phyloP scores from a whole-genome alignment of 768 basidiomycete genomes.

The Termitomyces bulborhizus region DNA sequence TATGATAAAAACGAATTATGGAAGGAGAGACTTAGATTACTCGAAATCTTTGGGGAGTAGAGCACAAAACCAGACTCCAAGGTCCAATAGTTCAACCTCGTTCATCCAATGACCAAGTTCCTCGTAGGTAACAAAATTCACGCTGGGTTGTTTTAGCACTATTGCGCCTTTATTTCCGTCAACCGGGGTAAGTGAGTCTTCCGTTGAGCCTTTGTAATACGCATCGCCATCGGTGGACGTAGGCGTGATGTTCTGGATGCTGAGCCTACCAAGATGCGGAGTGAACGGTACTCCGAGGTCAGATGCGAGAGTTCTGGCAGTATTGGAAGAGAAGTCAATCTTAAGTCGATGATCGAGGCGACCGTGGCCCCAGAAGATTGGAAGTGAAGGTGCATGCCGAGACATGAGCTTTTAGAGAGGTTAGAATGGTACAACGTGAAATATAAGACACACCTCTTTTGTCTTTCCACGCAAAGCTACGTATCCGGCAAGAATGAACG shows the following conservation, averaged over 20 bases:
- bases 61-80: constrained; percentile 19
- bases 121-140: background rate
- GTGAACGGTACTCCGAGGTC: constrained; percentile 37
- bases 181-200: no score
- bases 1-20: background rate
- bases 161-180: no score
- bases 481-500: constrained; percentile 58
- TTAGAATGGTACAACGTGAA: background rate
- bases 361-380: constrained; percentile 78
- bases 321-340: constrained; percentile 38
- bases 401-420: background rate
- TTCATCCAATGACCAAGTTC: no score
- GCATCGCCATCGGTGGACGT: no score
- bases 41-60: background rate
- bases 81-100: constrained; percentile 18
- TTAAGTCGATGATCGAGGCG: constrained; percentile 53
- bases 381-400: constrained; percentile 15
- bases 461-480: constrained; percentile 50
- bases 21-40: background rate
- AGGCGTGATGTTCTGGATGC: no score
- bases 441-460: constrained; percentile 31
- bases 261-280: background rate
- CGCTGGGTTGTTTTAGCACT: constrained; percentile 2
- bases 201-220: no score
- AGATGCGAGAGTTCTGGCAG: constrained; percentile 41